A percentile compares a stretch with the other conserved stretches of the same genome.
phyloP scores from a whole-genome alignment of 1,284 basidiomycete genomes.

The Trametes versicolor region DNA sequence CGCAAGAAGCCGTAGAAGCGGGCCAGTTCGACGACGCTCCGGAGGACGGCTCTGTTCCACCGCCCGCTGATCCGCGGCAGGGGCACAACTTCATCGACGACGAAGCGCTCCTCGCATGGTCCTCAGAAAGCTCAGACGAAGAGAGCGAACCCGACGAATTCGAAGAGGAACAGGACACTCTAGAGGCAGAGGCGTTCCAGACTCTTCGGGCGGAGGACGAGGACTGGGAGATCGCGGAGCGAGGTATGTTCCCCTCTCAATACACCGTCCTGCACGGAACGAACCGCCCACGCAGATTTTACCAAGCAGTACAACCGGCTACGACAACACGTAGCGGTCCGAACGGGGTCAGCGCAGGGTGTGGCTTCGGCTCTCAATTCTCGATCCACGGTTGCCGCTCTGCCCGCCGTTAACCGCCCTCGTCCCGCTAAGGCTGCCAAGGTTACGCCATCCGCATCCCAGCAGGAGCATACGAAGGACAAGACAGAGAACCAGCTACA shows the following conservation, averaged over 20 bases:
- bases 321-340: slow-evolving; percentile 83
- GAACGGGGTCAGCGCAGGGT: slow-evolving; percentile 71
- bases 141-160: slow-evolving; percentile 40
- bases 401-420: slow-evolving; percentile 82
- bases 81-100: slow-evolving; percentile 45
- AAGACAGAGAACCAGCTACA: slow-evolving; percentile 74
- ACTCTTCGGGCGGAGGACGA: slow-evolving; percentile 82
- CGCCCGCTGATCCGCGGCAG: slow-evolving; percentile 33
- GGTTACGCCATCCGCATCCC: slow-evolving; percentile 1
- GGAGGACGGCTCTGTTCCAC: slow-evolving; percentile 29
- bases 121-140: slow-evolving; percentile 36
- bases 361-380: slow-evolving; percentile 59
- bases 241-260: slow-evolving; percentile 55
- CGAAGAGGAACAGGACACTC: slow-evolving; percentile 35
- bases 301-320: slow-evolving; percentile 97
- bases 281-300: slow-evolving; percentile 71
- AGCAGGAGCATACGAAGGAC: slow-evolving; percentile 50
- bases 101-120: slow-evolving; percentile 40
- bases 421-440: slow-evolving; percentile 39
- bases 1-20: slow-evolving; percentile 29
- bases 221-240: slow-evolving; percentile 90
- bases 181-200: slow-evolving; percentile 52
- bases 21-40: slow-evolving; percentile 46
- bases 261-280: slow-evolving; percentile 10
- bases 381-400: slow-evolving; percentile 60